phyloP scores from a whole-genome alignment of 495 filamentous ascomycete genomes.

The Hypoxylon perforatum region DNA sequence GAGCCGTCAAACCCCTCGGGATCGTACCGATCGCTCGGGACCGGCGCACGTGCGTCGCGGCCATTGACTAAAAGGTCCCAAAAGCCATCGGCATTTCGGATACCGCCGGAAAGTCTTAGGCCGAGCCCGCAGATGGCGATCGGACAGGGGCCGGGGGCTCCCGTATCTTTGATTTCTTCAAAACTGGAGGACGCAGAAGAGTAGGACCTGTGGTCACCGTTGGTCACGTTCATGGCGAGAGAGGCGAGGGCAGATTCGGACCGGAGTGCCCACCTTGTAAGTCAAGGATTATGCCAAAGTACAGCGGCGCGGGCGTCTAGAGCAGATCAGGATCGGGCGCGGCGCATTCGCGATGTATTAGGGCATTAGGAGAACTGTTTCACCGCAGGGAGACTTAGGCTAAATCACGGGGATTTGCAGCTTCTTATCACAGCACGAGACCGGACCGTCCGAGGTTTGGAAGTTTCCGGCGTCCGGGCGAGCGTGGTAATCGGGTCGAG shows the following conservation, averaged over 20 bases:
- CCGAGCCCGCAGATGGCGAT: slow-evolving; percentile 65
- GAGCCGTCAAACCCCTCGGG: slow-evolving; percentile 54
- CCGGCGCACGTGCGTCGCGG: slow-evolving; percentile 46
- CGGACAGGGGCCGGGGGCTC: slow-evolving; percentile 11
- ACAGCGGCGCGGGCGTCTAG: background rate
- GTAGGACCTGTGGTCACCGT: slow-evolving; percentile 14
- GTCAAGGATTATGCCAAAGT: slow-evolving; percentile 20
- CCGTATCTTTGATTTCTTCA: slow-evolving; percentile 28
- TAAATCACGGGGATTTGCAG: slow-evolving; percentile 11
- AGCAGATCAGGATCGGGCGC: background rate
- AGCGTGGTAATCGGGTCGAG: slow-evolving; percentile 16
- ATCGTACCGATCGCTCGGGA: slow-evolving; percentile 55
- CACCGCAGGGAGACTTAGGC: background rate
- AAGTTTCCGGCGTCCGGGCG: slow-evolving; percentile 8
- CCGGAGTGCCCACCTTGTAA: background rate
- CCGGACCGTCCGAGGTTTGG: background rate
- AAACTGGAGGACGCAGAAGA: slow-evolving; percentile 30
- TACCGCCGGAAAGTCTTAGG: slow-evolving; percentile 59
- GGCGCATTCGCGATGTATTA: slow-evolving; percentile 2
- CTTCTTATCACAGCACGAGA: slow-evolving; percentile 24
- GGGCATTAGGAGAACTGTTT: slow-evolving; percentile 10
- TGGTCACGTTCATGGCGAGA: slow-evolving; percentile 22
- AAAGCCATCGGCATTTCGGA: slow-evolving; percentile 46
- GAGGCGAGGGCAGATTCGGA: slow-evolving; percentile 2
- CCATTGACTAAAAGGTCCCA: slow-evolving; percentile 58